Evolutionary conservation across 768 basidiomycete genomes (phyloP).

Genomic region (Dendrothele bispora): DNA sequence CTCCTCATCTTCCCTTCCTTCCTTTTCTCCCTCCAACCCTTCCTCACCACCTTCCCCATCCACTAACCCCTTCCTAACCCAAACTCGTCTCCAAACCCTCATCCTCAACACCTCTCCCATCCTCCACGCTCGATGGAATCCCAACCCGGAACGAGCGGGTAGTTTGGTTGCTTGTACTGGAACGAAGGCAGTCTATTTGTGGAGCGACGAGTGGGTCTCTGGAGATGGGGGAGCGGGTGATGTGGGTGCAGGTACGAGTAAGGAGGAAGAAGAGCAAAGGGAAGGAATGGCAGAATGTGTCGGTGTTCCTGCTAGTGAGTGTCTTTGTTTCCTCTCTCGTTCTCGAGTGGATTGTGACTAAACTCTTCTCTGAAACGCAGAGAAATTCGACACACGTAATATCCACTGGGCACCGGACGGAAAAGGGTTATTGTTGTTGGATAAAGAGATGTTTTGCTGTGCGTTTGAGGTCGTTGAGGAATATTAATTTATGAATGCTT

Average conservation of each 20-base stretch:
- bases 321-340: constrained; percentile 5
- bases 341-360: constrained; percentile 16
- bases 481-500: no score
- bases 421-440: constrained; percentile 72
- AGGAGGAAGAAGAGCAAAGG: constrained; percentile 51
- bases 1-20: constrained; percentile 51
- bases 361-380: background rate
- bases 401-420: constrained; percentile 86
- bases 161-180: constrained; percentile 69
- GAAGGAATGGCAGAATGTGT: constrained; percentile 90
- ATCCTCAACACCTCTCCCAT: constrained; percentile 67
- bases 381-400: constrained; percentile 62
- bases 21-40: no score
- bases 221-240: no score
- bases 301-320: constrained; percentile 84
- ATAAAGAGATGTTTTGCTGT: constrained; percentile 82
- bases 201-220: constrained; percentile 89
- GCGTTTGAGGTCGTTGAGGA: constrained; percentile 75
- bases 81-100: constrained; percentile 61
- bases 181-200: constrained; percentile 65
- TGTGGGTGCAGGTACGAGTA: no score
- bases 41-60: no score
- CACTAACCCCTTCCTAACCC: no score
- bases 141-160: constrained; percentile 79
- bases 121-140: constrained; percentile 75